Conservation (phyloP, 768 basidiomycete genomes). For the Serendipita vermifera region DNA sequence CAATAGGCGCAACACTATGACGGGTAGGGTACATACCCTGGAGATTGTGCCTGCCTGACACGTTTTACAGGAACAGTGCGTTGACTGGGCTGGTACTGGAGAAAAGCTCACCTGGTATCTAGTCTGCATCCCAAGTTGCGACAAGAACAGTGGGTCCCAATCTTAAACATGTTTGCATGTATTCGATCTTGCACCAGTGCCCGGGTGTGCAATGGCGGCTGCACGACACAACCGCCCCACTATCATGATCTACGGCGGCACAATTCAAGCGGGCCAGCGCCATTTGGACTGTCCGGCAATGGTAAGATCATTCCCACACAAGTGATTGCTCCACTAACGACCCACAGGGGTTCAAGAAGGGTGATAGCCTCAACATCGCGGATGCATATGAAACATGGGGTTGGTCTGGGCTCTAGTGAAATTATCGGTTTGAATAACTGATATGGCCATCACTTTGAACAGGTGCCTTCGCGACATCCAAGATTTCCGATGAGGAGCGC, state of each 20-base stretch:
- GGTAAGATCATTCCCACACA: conserved; percentile 18
- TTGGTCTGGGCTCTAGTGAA: conserved; percentile 21
- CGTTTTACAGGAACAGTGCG: not conserved
- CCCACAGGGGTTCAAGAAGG: conserved; percentile 61
- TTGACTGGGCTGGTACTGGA: not conserved
- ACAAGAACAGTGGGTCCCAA: conserved; percentile 52
- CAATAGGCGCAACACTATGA: conserved; percentile 75
- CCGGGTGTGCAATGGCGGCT: conserved; percentile 76
- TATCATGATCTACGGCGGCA: conserved; percentile 74
- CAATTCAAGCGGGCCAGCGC: conserved; percentile 65
- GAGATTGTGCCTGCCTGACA: not conserved
- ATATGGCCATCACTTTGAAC: not conserved
- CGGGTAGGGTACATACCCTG: conserved; percentile 37
- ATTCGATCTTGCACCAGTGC: conserved; percentile 31
- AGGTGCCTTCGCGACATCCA: conserved; percentile 67
- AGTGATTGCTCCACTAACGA: conserved; percentile 67
- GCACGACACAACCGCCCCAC: conserved; percentile 79
- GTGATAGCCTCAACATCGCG: conserved; percentile 72
- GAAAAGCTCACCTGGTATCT: not conserved
- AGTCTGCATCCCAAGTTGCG: conserved; percentile 71
- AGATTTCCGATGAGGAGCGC: conserved; percentile 66
- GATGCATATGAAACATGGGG: conserved; percentile 81
- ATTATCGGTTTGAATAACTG: not conserved
- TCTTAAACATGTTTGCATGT: not conserved
- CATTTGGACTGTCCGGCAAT: conserved; percentile 23